These are phyloP conservation scores for Spathaspora boniae DNA, from an alignment of 805 yeast species.

Conservation along the genomic window DNA sequence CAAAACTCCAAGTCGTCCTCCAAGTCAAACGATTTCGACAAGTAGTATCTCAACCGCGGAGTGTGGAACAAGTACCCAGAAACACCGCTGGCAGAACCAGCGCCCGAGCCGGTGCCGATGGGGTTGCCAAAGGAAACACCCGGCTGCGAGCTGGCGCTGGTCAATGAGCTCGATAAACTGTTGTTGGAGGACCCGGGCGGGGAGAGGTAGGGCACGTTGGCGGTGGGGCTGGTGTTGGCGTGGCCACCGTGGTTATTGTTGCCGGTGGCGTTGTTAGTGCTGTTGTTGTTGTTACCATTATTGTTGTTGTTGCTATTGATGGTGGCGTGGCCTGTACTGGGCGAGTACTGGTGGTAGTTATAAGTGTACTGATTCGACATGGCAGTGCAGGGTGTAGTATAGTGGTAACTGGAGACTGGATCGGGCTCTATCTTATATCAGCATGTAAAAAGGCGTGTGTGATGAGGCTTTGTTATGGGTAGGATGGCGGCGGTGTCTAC, in stretches of 20 bases:
- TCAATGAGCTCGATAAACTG: constrained; percentile 8
- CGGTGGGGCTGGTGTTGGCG: constrained; percentile 10
- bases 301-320: neutral
- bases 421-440: no score
- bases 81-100: constrained; percentile 14
- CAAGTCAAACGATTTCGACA: constrained; percentile 56
- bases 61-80: constrained; percentile 39
- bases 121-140: constrained; percentile 3
- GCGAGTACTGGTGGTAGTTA: constrained; percentile 31
- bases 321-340: constrained; percentile 21
- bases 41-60: constrained; percentile 52
- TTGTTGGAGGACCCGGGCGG: constrained; percentile 18
- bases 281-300: neutral
- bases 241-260: no score
- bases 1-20: constrained; percentile 67
- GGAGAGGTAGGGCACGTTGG: constrained; percentile 20
- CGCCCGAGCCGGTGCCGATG: constrained; percentile 7
- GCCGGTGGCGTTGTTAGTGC: neutral
- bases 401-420: no score
- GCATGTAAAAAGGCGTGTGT: no score
- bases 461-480: no score
- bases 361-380: constrained; percentile 38
- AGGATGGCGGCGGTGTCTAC: no score
- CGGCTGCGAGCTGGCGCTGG: constrained; percentile 7
- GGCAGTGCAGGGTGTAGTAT: no score